phyloP scores from a whole-genome alignment of 805 yeast genomes.

The Barnettozyma sp. region DNA sequence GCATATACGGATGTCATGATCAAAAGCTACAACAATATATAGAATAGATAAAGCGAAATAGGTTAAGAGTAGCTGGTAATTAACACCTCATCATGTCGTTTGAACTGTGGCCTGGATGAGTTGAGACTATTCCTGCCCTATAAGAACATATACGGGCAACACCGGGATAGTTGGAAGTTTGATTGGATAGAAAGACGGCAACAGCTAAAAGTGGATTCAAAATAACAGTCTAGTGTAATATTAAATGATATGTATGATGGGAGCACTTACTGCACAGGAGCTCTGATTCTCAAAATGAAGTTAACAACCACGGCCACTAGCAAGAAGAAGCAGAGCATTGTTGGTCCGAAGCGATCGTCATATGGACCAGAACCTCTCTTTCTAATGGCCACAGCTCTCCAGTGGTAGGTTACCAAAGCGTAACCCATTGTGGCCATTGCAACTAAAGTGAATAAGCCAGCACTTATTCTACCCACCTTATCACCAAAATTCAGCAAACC shows the following conservation, averaged over 20 bases:
- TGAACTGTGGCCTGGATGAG: too few relatives aligned
- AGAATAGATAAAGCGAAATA: too few relatives aligned
- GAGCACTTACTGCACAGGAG: slow-evolving; percentile 1
- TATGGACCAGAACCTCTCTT: slow-evolving; percentile 98
- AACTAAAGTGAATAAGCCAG: slow-evolving; percentile 88
- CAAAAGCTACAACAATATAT: too few relatives aligned
- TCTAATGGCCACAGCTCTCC: slow-evolving; percentile 99
- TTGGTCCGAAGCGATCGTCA: slow-evolving; percentile 97
- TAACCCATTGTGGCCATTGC: slow-evolving; percentile 98
- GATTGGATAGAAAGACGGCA: too few relatives aligned
- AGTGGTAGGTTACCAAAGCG: slow-evolving; percentile 92
- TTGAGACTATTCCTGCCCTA: too few relatives aligned
- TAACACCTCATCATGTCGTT: too few relatives aligned
- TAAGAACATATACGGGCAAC: too few relatives aligned
- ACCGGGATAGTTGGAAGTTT: too few relatives aligned
- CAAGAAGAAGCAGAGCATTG: slow-evolving; percentile 90
- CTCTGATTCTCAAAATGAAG: slow-evolving; percentile 61
- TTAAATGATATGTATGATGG: too few relatives aligned
- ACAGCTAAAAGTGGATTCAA: neutral
- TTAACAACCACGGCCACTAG: slow-evolving; percentile 90
- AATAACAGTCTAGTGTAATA: neutral
- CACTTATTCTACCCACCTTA: slow-evolving; percentile 82
- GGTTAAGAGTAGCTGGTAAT: too few relatives aligned
- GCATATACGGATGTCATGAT: too few relatives aligned
- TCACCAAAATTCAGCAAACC: slow-evolving; percentile 97